Conservation (phyloP, 176 grass and related monocot species). For the Eragrostis nindensis region DNA sequence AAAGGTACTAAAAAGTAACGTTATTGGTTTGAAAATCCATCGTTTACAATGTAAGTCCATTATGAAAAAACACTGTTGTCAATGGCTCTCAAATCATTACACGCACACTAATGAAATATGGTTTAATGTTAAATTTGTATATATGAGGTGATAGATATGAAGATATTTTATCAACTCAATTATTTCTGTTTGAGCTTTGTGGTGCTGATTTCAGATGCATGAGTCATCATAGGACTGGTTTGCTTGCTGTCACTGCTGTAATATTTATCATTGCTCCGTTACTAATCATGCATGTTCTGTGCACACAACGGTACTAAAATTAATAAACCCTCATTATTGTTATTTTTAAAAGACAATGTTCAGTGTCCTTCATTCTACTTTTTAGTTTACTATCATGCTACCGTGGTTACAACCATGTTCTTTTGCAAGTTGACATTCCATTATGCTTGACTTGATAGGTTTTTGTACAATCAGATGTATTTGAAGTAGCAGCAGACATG, state of each 20-base stretch:
- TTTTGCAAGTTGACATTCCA: constrained; percentile 19
- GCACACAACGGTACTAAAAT: neutral
- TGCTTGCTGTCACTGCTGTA: neutral
- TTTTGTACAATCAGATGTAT: constrained; percentile 89
- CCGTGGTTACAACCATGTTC: neutral
- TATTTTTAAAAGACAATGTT: neutral
- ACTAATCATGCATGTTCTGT: neutral
- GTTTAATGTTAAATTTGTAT: neutral
- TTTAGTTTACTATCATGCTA: neutral
- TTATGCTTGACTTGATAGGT: constrained; percentile 54
- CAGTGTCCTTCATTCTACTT: neutral
- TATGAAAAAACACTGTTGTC: neutral
- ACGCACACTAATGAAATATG: neutral
- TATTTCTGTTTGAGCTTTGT: neutral
- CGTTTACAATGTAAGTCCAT: neutral
- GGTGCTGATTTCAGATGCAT: neutral
- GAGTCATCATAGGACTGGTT: neutral
- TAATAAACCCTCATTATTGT: neutral
- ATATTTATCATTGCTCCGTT: neutral
- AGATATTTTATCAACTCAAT: constrained; percentile 1
- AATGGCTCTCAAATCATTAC: neutral
- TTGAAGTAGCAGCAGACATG: constrained; percentile 85
- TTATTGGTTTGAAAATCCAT: neutral
- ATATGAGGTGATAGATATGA: neutral
- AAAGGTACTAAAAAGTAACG: neutral